Conservation (phyloP, 2,329 filamentous ascomycete genomes). For the Phyllosticta citrichinensis region DNA sequence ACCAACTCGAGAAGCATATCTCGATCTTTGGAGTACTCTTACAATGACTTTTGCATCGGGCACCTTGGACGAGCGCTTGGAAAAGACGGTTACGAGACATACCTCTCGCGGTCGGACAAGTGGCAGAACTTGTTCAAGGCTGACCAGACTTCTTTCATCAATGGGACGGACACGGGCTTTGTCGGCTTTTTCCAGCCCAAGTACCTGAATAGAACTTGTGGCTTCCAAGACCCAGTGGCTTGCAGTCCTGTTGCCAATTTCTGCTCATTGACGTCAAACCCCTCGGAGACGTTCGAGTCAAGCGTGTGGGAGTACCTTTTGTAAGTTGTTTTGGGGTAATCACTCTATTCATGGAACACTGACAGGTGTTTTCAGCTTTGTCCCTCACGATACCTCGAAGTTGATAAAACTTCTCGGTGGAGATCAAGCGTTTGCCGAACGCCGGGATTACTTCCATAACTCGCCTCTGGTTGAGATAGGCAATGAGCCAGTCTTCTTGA, state of each 20-base stretch:
- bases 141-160: conserved; percentile 20
- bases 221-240: conserved; percentile 51
- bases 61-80: conserved; percentile 51
- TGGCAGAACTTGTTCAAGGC: conserved; percentile 57
- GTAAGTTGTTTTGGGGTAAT: conserved; percentile 25
- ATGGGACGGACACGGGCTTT: conserved; percentile 52
- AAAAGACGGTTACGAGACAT: conserved; percentile 45
- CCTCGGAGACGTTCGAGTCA: conserved; percentile 62
- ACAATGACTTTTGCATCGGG: conserved; percentile 47
- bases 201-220: conserved; percentile 57
- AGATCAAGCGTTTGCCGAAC: conserved; percentile 28
- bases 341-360: not conserved
- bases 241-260: conserved; percentile 22
- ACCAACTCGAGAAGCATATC: conserved; percentile 32
- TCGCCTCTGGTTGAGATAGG: conserved; percentile 35
- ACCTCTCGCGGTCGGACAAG: conserved; percentile 48
- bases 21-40: conserved; percentile 32
- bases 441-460: conserved; percentile 37
- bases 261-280: conserved; percentile 30
- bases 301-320: conserved; percentile 66
- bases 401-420: conserved; percentile 34
- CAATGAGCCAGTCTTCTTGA: conserved; percentile 38
- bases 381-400: conserved; percentile 33
- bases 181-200: conserved; percentile 61
- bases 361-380: conserved; percentile 21